These are phyloP conservation scores for Dissophora globulifera DNA, from an alignment of 192 early-diverging fungal genomes.

Conservation along the genomic window DNA sequence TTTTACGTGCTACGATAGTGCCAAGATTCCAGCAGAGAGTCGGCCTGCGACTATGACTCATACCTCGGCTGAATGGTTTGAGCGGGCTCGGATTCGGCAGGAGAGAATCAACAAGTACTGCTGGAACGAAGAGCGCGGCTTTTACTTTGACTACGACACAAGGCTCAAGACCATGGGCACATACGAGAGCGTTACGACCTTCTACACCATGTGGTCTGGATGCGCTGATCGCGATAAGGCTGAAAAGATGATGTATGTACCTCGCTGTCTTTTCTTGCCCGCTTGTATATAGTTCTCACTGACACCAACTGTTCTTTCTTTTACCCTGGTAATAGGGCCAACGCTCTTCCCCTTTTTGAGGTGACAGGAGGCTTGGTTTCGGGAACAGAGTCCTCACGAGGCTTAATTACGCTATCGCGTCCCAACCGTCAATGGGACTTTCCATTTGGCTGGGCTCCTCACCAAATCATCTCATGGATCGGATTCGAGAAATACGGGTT, in stretches of 20 bases:
- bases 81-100: slow-evolving; percentile 69
- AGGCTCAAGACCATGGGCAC: slow-evolving; percentile 66
- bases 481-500: slow-evolving; percentile 89
- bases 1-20: slow-evolving; percentile 30
- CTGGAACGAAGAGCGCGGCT: slow-evolving; percentile 81
- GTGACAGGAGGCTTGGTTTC: slow-evolving; percentile 93
- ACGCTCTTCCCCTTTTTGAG: slow-evolving; percentile 82
- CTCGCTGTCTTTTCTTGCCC: too few species aligned
- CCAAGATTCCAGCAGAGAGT: slow-evolving; percentile 1
- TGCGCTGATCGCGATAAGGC: slow-evolving; percentile 83
- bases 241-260: slow-evolving; percentile 68
- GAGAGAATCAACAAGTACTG: slow-evolving; percentile 80
- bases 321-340: neutral
- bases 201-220: slow-evolving; percentile 95
- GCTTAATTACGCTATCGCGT: slow-evolving; percentile 78
- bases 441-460: slow-evolving; percentile 96
- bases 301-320: neutral
- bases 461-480: slow-evolving; percentile 97
- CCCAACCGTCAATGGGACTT: slow-evolving; percentile 98
- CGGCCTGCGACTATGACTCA: slow-evolving; percentile 48
- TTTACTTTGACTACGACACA: slow-evolving; percentile 96
- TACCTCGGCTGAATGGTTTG: slow-evolving; percentile 68
- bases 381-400: slow-evolving; percentile 92
- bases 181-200: slow-evolving; percentile 92
- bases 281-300: too few species aligned